These are phyloP conservation scores for Pezicula rhizophila DNA, from an alignment of 2,329 filamentous ascomycete genomes.

Conservation along the genomic window DNA sequence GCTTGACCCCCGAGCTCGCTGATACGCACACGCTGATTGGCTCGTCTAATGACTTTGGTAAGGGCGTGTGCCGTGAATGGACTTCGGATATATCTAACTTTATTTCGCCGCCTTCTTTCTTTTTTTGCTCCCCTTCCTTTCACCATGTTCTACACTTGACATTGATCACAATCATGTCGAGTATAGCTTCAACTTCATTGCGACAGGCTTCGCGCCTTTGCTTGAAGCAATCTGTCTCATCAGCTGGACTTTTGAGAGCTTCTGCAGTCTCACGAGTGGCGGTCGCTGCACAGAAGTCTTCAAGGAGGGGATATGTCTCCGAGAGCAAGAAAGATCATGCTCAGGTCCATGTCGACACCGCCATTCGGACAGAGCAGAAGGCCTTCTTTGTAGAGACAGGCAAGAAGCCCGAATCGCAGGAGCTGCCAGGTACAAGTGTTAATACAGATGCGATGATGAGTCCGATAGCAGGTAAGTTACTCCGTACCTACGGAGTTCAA, in stretches of 20 bases:
- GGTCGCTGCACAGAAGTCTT: slow-evolving; percentile 15
- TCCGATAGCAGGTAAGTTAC: slow-evolving; percentile 61
- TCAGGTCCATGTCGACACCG: slow-evolving; percentile 74
- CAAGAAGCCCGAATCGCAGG: slow-evolving; percentile 22
- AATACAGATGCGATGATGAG: slow-evolving; percentile 61
- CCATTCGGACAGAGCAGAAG: slow-evolving; percentile 81
- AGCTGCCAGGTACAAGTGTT: slow-evolving; percentile 19
- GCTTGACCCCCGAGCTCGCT: too few species aligned
- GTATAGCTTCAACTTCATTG: slow-evolving; percentile 23
- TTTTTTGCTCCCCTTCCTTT: slow-evolving; percentile 1
- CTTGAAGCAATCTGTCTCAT: slow-evolving; percentile 19
- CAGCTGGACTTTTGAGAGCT: slow-evolving; percentile 19
- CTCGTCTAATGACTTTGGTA: not conserved
- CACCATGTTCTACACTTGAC: slow-evolving; percentile 2
- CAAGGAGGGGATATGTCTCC: slow-evolving; percentile 69
- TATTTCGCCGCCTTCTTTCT: slow-evolving; percentile 1
- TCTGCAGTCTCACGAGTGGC: slow-evolving; percentile 15
- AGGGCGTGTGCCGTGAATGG: not conserved
- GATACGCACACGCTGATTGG: not conserved
- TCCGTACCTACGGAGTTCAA: slow-evolving; percentile 6
- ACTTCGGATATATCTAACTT: slow-evolving; percentile 3
- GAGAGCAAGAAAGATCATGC: slow-evolving; percentile 74
- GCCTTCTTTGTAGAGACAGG: slow-evolving; percentile 56
- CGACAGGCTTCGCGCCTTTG: slow-evolving; percentile 28
- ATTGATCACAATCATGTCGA: slow-evolving; percentile 19